These are phyloP conservation scores for Ogataea ganodermae DNA, from an alignment of 805 yeast species.

Conservation along the genomic window DNA sequence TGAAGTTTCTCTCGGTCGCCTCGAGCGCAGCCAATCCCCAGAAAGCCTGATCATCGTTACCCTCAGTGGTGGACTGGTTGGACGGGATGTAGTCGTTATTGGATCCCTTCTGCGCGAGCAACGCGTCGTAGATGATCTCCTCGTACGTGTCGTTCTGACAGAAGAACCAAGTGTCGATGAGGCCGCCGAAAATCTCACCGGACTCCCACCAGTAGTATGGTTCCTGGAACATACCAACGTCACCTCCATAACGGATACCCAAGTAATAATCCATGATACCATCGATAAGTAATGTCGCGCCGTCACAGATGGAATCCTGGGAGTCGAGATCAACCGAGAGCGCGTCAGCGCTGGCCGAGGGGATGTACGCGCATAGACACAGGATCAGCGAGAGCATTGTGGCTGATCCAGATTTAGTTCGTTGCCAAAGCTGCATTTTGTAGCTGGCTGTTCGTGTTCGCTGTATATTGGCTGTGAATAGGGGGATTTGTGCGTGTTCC, in stretches of 20 bases:
- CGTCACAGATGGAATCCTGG: conserved; percentile 40
- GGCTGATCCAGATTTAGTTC: neutral
- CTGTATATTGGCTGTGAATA: too few species aligned
- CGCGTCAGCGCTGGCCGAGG: neutral
- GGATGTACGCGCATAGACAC: neutral
- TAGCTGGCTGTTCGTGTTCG: neutral
- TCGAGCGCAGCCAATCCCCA: conserved; percentile 89
- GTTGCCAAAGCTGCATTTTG: neutral
- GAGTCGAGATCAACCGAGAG: conserved; percentile 13
- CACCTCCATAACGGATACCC: conserved; percentile 63
- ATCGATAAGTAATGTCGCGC: conserved; percentile 58
- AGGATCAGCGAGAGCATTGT: conserved; percentile 1
- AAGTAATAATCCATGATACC: conserved; percentile 85
- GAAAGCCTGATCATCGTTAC: conserved; percentile 92
- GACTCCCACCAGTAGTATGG: conserved; percentile 96
- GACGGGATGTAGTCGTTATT: conserved; percentile 72
- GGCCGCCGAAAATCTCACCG: conserved; percentile 72
- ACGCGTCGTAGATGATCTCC: conserved; percentile 55
- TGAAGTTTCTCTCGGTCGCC: conserved; percentile 82
- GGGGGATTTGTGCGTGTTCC: neutral
- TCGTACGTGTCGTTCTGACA: conserved; percentile 70
- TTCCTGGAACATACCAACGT: conserved; percentile 67
- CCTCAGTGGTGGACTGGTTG: conserved; percentile 82
- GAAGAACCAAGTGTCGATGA: conserved; percentile 72
- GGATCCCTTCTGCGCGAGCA: conserved; percentile 65